Conservation (phyloP, 305 asterid species). For the Ilex paraguariensis region DNA sequence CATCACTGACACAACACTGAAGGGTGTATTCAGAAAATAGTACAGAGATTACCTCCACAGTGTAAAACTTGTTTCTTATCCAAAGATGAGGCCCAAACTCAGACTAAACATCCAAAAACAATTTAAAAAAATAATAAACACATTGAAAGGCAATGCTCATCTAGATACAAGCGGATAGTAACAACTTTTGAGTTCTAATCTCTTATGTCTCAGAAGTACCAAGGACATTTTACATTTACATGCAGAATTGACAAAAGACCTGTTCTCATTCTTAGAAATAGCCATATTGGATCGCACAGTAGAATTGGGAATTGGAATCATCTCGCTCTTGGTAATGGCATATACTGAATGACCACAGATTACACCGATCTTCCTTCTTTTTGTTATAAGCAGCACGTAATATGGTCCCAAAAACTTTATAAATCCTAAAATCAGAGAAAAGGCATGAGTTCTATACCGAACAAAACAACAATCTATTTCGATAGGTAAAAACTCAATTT, state of each 20-base stretch:
- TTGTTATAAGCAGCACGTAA: slow-evolving; percentile 86
- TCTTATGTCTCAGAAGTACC: slow-evolving; percentile 27
- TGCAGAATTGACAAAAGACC: slow-evolving; percentile 80
- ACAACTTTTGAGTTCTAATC: slow-evolving; percentile 29
- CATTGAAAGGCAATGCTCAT: slow-evolving; percentile 19
- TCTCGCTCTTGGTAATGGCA: slow-evolving; percentile 69
- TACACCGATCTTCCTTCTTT: slow-evolving; percentile 74
- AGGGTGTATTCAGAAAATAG: slow-evolving; percentile 22
- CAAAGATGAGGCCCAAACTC: slow-evolving; percentile 17
- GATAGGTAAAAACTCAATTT: neutral
- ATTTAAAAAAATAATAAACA: slow-evolving; percentile 17
- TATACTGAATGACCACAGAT: slow-evolving; percentile 88
- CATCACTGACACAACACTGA: slow-evolving; percentile 19
- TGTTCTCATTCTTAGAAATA: slow-evolving; percentile 90
- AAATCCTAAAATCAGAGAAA: slow-evolving; percentile 54
- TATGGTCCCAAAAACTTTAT: slow-evolving; percentile 84
- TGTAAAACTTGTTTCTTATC: slow-evolving; percentile 11
- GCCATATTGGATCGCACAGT: slow-evolving; percentile 60
- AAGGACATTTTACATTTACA: slow-evolving; percentile 53
- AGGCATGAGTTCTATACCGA: slow-evolving; percentile 15
- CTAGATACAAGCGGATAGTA: slow-evolving; percentile 29
- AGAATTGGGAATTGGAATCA: slow-evolving; percentile 63
- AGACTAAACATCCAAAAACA: slow-evolving; percentile 17
- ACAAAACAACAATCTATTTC: neutral
- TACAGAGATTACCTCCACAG: slow-evolving; percentile 28